phyloP scores from a whole-genome alignment of 2,329 filamentous ascomycete genomes.

The Periconia digitata region DNA sequence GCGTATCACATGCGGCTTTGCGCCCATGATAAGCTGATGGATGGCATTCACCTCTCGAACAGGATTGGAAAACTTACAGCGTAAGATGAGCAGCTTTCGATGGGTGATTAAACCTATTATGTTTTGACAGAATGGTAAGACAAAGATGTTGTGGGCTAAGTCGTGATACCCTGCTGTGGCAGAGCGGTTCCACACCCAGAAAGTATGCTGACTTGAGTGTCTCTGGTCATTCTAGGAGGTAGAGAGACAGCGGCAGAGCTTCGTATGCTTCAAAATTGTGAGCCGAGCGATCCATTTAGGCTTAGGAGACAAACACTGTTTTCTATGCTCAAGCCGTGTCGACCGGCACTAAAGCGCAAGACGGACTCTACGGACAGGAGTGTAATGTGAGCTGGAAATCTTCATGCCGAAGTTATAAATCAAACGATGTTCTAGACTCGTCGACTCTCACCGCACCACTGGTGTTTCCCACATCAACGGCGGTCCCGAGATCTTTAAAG shows the following conservation, averaged over 20 bases:
- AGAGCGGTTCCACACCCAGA: neutral
- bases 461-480: slow-evolving; percentile 78
- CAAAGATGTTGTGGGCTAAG: slow-evolving; percentile 60
- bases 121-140: slow-evolving; percentile 67
- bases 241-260: slow-evolving; percentile 73
- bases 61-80: slow-evolving; percentile 74
- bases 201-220: neutral
- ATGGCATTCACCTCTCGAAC: slow-evolving; percentile 76
- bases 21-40: slow-evolving; percentile 78
- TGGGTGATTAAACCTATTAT: slow-evolving; percentile 70
- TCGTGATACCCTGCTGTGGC: neutral
- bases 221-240: slow-evolving; percentile 74
- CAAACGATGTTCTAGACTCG: slow-evolving; percentile 68
- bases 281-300: slow-evolving; percentile 72
- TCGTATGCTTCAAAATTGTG: slow-evolving; percentile 81
- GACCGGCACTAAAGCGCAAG: slow-evolving; percentile 67
- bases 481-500: slow-evolving; percentile 72
- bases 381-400: slow-evolving; percentile 70
- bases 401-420: slow-evolving; percentile 80
- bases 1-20: slow-evolving; percentile 77
- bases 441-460: slow-evolving; percentile 75
- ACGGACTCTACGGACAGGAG: slow-evolving; percentile 70
- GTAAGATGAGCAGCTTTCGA: slow-evolving; percentile 74
- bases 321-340: slow-evolving; percentile 70
- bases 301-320: slow-evolving; percentile 71